Base-by-base conservation (phyloP, 2,329 filamentous ascomycete genomes). In the Apiospora aurea region DNA sequence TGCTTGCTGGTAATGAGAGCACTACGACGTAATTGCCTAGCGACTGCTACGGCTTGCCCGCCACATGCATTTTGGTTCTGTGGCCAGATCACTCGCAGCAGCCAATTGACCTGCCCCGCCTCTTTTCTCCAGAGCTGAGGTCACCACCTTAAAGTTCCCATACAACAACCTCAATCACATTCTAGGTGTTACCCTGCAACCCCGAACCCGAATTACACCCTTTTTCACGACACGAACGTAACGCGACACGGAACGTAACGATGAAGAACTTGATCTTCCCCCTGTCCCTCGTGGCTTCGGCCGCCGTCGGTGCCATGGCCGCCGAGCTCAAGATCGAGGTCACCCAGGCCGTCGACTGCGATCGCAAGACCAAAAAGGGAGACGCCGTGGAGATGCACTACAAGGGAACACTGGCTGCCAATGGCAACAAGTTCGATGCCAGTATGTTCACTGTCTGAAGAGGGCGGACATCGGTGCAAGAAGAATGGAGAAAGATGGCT, bases 301-400 rank as follows among this genome's bases (percentile, higher is more conserved):
- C 86, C 73, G 86, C 86, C 72, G 79, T 86, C 74, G 83, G 86
- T 75, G 81, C 83, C 73, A 83, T 90, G 74, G 87, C 89, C 69
- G 82, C 86, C 73, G 89, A 92, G 76, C 89, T 97, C 77, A 89
- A 93, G 83, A 93, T 97, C 81, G 91, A 97, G 76, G 90, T 94
- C 76, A 93, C 91, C 69, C 87, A 90, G 72, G 85, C 89, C 38
- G 92, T 93, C 75, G 90, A 94, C 76, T 98, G 95, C 87, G 90
- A 90, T 69, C 92, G 94, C 82, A 95, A 94, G 85, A 93, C 90
- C 21, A 79, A 88, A 79, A 89, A 88, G 74, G 94, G 94, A 76
- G 95, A 98, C 85, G 90, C 87, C 75, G 91, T 98, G 80, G 87
- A 91, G 71, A 94, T 98, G 79, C 95, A 98, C 86, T 98, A 98